Conservation (phyloP, 23 red algal species). For the Gracilaria domingensis region DNA sequence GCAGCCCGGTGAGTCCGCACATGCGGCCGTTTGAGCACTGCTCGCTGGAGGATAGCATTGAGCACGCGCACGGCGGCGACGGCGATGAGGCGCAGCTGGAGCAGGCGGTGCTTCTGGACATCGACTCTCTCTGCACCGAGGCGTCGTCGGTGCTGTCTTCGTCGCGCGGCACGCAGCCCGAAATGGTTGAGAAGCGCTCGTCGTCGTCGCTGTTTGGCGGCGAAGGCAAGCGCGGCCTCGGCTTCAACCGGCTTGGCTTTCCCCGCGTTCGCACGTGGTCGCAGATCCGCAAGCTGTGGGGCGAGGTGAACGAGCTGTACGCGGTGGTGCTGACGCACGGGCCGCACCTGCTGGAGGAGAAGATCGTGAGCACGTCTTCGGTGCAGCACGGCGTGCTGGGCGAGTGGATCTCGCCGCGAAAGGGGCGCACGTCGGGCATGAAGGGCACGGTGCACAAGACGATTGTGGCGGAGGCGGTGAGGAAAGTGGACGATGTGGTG, state of each 20-base stretch:
- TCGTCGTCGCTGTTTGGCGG: neutral
- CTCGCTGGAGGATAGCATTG: neutral
- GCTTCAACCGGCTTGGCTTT: constrained; percentile 23
- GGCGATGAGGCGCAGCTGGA: constrained; percentile 1
- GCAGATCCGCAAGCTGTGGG: constrained; percentile 44
- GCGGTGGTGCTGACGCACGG: constrained; percentile 53
- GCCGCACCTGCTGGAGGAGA: constrained; percentile 58
- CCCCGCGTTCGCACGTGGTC: constrained; percentile 24
- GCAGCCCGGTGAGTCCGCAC: constrained; percentile 28
- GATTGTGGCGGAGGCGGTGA: constrained; percentile 41
- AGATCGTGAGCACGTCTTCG: constrained; percentile 42
- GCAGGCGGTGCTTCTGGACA: constrained; percentile 45
- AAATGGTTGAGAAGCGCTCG: constrained; percentile 7
- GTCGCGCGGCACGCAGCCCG: constrained; percentile 9
- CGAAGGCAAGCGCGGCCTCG: constrained; percentile 6
- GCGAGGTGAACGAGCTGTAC: constrained; percentile 50
- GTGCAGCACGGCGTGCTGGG: constrained; percentile 32
- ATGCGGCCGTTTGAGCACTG: neutral
- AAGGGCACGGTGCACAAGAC: constrained; percentile 26
- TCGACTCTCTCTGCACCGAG: constrained; percentile 57
- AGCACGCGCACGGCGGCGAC: too few relatives aligned
- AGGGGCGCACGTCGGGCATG: constrained; percentile 34
- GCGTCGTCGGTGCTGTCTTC: constrained; percentile 57
- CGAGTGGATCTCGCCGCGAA: constrained; percentile 42
- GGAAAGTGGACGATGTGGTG: constrained; percentile 50